A percentile compares a stretch with the other conserved stretches of the same genome.
phyloP scores from a whole-genome alignment of 345 rosid genomes.

The Salix arbutifolia region DNA sequence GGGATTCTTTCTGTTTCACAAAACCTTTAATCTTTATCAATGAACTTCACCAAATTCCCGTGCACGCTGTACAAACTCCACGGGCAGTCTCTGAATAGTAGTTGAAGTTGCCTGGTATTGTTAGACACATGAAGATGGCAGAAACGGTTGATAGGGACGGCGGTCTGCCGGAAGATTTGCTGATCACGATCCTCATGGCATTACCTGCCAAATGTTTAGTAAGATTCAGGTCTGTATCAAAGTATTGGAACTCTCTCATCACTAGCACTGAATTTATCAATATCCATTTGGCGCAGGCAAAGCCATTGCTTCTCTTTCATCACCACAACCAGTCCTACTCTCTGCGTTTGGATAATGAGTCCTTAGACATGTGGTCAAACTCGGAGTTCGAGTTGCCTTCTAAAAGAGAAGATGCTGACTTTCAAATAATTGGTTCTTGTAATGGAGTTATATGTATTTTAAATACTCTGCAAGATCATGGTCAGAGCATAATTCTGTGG shows the following conservation, averaged over 20 bases:
- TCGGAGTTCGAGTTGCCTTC: neutral
- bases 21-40: no score
- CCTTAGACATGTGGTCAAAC: neutral
- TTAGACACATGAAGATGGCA: no score
- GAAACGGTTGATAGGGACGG: no score
- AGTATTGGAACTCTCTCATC: neutral
- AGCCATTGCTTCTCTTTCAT: neutral
- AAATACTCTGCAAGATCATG: neutral
- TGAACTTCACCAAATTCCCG: no score
- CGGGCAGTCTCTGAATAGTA: no score
- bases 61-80: no score
- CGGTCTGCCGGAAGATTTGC: neutral
- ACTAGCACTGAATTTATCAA: neutral
- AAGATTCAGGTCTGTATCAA: neutral
- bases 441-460: neutral
- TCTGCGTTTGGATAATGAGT: neutral
- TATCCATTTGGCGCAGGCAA: neutral
- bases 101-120: no score
- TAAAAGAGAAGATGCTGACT: no score
- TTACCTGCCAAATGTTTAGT: neutral
- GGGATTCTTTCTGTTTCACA: no score
- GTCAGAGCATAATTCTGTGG: neutral
- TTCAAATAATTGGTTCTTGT: neutral
- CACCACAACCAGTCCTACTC: neutral
- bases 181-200: neutral